Conservation (phyloP, 441 rosid species). For the Daphne laureola region DNA sequence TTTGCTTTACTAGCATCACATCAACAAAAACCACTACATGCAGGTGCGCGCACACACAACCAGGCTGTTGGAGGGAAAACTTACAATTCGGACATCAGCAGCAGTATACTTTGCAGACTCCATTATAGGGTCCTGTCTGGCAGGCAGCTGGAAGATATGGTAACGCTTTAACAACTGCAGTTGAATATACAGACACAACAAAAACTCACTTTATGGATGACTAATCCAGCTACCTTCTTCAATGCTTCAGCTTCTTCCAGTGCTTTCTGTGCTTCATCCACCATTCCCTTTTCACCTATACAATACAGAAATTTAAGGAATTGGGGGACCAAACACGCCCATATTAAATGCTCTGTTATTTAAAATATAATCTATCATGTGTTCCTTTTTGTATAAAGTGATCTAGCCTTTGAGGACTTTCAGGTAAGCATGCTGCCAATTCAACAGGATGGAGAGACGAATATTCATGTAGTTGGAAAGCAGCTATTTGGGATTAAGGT, state of each 20-base stretch:
- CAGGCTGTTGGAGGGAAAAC: constrained; percentile 17
- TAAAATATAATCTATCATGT: too few species aligned
- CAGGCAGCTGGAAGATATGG: constrained; percentile 55
- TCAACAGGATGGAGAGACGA: too few species aligned
- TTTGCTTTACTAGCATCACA: too few species aligned
- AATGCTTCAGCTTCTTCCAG: constrained; percentile 99
- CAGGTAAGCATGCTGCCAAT: too few species aligned
- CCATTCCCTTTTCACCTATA: constrained; percentile 97
- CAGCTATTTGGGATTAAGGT: too few species aligned
- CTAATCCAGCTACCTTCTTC: constrained; percentile 56
- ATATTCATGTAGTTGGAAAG: too few species aligned
- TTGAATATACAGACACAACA: not conserved
- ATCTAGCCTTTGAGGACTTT: too few species aligned
- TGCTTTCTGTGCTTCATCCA: constrained; percentile 97
- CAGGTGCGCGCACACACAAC: too few species aligned
- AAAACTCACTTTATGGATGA: not conserved
- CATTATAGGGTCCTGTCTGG: constrained; percentile 69
- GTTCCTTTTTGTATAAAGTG: too few species aligned
- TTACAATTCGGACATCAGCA: constrained; percentile 98
- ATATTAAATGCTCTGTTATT: too few species aligned
- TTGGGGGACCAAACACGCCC: not conserved
- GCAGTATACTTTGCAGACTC: constrained; percentile 96
- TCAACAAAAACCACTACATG: too few species aligned
- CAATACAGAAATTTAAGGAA: constrained; percentile 12
- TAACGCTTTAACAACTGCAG: constrained; percentile 5